Base-by-base conservation (phyloP, 768 basidiomycete species). In the Amylocystis lapponica region DNA sequence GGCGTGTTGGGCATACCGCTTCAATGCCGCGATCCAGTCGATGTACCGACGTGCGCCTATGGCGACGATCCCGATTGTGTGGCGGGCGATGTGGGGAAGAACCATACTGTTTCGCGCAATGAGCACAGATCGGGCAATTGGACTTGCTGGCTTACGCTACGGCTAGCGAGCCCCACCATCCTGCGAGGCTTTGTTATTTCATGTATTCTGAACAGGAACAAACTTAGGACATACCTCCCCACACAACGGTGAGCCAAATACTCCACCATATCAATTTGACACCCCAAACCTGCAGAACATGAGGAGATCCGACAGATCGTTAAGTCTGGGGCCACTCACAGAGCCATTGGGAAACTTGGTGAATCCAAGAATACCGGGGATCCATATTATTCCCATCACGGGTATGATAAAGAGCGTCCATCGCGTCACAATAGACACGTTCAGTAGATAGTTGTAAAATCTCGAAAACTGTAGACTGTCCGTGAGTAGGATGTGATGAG, bases 331-430 rank as follows among this genome's bases (percentile, higher is more conserved):
- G n/a, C n/a, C n/a, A n/a, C n/a, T n/a, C n/a, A n/a, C n/a, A n/a
- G n/a, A n/a, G n/a, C n/a, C 77, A 37, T 79, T 55, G 0, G 71
- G 76, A 45, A 53, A 72, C 58, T 52, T 63, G 0, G 76, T 75
- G 19, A 89, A 55, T 21, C 74, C 72, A 25, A 94, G 63, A 49
- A 92, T 89, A 8, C 80, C 84, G 1, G 83, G 84, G 25, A 86
- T 81, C 83, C 84, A 86, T 2, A 85, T 47, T 21, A 82, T 49
- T 23, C 62, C 77, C 29, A 88, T 65, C 21, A 89, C 62, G 1
- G 89, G 89, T 14, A 90, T 58, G 54, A 93, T 87, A 66, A 83
- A 84, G 23, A 91, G 48, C 17, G 79, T 68, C 88, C 88, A 91
- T 27, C 89, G 76, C 7, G 86, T 82, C 36, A 88, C 69, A 57